Evolutionary conservation across 2,329 filamentous ascomycete genomes (phyloP).

Genomic region (Cordyceps pruinosa): DNA sequence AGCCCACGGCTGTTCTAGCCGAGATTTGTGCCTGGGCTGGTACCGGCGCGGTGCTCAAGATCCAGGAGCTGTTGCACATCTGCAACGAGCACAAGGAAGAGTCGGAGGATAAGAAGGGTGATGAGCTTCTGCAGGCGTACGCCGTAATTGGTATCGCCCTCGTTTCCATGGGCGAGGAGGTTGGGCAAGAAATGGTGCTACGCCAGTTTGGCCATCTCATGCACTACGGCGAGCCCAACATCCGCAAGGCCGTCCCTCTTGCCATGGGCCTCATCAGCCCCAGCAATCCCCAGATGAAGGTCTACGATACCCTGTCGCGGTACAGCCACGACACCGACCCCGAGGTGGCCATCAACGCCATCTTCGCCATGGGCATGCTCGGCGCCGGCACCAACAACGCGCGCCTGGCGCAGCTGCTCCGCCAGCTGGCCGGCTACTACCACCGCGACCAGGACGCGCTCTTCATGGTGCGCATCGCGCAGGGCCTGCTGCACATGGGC

Average conservation of each 20-base stretch:
- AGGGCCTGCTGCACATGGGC: slow-evolving; percentile 97
- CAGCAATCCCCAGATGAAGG: slow-evolving; percentile 99
- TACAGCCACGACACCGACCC: slow-evolving; percentile 99
- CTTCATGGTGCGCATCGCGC: slow-evolving; percentile 98
- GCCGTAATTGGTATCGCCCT: slow-evolving; percentile 90
- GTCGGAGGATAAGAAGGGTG: slow-evolving; percentile 87
- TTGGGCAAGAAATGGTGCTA: slow-evolving; percentile 97
- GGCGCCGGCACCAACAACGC: slow-evolving; percentile 98
- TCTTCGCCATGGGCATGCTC: slow-evolving; percentile 96
- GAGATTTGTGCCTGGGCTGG: slow-evolving; percentile 98
- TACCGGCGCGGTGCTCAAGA: slow-evolving; percentile 92
- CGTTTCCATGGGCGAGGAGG: slow-evolving; percentile 96
- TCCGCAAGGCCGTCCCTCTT: slow-evolving; percentile 88
- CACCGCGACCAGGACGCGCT: slow-evolving; percentile 91
- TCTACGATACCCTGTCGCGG: slow-evolving; percentile 94
- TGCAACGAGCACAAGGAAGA: slow-evolving; percentile 98
- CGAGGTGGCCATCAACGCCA: slow-evolving; percentile 95
- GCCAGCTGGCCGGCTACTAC: slow-evolving; percentile 96
- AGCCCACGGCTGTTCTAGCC: slow-evolving; percentile 87
- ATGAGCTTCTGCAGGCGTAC: slow-evolving; percentile 92
- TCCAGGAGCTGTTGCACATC: slow-evolving; percentile 94
- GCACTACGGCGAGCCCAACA: slow-evolving; percentile 98
- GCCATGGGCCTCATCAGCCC: slow-evolving; percentile 96
- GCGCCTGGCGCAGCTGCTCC: slow-evolving; percentile 83
- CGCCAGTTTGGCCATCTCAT: slow-evolving; percentile 96